phyloP scores from a whole-genome alignment of 441 rosid species.

The Brassica hybrid region DNA sequence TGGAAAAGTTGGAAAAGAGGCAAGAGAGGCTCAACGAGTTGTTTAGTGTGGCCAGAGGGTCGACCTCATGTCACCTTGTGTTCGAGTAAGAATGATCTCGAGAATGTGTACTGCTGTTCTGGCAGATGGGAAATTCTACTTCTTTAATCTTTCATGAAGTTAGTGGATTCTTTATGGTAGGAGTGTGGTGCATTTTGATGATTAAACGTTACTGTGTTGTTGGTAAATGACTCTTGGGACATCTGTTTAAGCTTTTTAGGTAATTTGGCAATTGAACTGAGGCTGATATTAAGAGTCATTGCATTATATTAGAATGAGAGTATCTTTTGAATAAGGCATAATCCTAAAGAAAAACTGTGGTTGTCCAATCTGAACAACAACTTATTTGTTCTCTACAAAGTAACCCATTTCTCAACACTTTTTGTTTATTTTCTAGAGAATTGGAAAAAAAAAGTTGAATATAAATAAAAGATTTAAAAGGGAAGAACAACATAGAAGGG shows the following conservation, averaged over 20 bases:
- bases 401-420: slow-evolving; percentile 25
- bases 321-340: slow-evolving; percentile 4
- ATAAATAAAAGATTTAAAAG: background rate
- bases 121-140: background rate
- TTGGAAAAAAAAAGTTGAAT: slow-evolving; percentile 5
- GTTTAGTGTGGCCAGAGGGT: background rate
- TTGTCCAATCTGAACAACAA: slow-evolving; percentile 7
- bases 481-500: slow-evolving; percentile 18
- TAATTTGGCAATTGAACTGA: background rate
- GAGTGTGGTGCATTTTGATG: slow-evolving; percentile 27
- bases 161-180: background rate
- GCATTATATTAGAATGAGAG: background rate
- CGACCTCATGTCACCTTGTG: background rate
- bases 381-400: slow-evolving; percentile 24
- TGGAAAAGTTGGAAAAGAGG: background rate
- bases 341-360: slow-evolving; percentile 10
- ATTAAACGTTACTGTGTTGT: background rate
- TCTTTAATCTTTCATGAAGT: background rate
- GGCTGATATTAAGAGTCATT: slow-evolving; percentile 4
- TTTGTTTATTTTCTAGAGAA: background rate
- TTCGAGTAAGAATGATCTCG: background rate
- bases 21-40: background rate
- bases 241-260: background rate
- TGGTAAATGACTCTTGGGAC: background rate
- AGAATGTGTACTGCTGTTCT: background rate